Percentiles rank a stretch among this genome's conserved stretches.
Evolutionary conservation across 1,284 basidiomycete genomes (phyloP).

Genomic region (Cryptococcus sp.): DNA sequence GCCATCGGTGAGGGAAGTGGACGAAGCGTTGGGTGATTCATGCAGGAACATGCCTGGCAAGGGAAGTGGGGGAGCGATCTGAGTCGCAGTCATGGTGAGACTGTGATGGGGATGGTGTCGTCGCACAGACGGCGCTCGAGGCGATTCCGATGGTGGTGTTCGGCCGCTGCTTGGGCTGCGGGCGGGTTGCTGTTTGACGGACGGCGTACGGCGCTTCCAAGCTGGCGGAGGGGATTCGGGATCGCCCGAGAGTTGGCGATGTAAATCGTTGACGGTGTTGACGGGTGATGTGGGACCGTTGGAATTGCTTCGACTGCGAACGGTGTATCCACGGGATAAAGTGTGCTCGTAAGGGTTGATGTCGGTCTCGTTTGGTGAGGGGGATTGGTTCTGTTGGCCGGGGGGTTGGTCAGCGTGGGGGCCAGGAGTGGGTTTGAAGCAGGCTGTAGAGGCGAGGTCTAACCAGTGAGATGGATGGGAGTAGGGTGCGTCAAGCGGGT

Average conservation of each 20-base stretch:
- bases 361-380: constrained; percentile 30
- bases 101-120: constrained; percentile 13
- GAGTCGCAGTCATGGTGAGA: constrained; percentile 17
- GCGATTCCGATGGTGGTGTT: neutral
- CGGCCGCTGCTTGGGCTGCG: constrained; percentile 1
- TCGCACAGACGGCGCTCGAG: constrained; percentile 1
- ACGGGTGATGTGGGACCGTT: constrained; percentile 24
- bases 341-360: constrained; percentile 35
- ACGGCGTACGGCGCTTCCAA: constrained; percentile 44
- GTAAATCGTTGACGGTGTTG: constrained; percentile 30
- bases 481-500: too few species aligned
- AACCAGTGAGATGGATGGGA: too few species aligned
- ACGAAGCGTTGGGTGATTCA: constrained; percentile 32
- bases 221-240: constrained; percentile 45
- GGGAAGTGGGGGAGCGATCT: constrained; percentile 8
- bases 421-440: neutral
- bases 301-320: constrained; percentile 1
- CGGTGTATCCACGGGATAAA: constrained; percentile 13
- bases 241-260: constrained; percentile 42
- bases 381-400: constrained; percentile 28
- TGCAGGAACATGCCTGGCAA: constrained; percentile 24
- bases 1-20: constrained; percentile 17
- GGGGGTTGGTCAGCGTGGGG: neutral
- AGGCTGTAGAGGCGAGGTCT: too few species aligned
- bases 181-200: constrained; percentile 8